A percentile compares a stretch with the other conserved stretches of the same genome.
Conservation (phyloP, 1,284 basidiomycete genomes). For the Malassezia arunalokei region DNA sequence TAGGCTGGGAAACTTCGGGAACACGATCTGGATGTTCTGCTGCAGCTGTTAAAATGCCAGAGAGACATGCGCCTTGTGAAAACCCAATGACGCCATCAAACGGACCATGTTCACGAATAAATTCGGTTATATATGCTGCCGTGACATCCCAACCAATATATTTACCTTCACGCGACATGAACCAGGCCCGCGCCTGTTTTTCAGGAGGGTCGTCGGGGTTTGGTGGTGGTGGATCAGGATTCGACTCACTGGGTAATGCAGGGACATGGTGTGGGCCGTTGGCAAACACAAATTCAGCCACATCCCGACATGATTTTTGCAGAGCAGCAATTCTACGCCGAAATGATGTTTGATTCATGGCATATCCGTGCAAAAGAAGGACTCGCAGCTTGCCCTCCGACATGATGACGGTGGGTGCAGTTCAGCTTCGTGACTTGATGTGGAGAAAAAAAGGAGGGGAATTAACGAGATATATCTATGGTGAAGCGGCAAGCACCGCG, state of each 20-base stretch:
- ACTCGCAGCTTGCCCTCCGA: slow-evolving; percentile 22
- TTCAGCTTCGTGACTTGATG: too few species aligned
- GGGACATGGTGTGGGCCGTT: slow-evolving; percentile 39
- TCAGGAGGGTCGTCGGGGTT: slow-evolving; percentile 35
- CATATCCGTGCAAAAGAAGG: slow-evolving; percentile 42
- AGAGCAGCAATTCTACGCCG: slow-evolving; percentile 30
- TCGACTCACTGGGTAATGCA: slow-evolving; percentile 7
- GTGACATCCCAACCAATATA: slow-evolving; percentile 33
- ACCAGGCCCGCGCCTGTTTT: slow-evolving; percentile 43
- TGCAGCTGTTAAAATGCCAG: slow-evolving; percentile 30
- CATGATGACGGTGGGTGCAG: too few species aligned
- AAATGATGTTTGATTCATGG: slow-evolving; percentile 36
- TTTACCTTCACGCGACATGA: slow-evolving; percentile 27
- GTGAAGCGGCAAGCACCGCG: too few species aligned
- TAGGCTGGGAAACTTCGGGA: slow-evolving; percentile 21
- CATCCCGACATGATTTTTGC: slow-evolving; percentile 35
- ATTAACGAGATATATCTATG: too few species aligned
- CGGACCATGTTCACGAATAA: slow-evolving; percentile 29
- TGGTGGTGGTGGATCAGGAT: slow-evolving; percentile 21
- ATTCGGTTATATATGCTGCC: slow-evolving; percentile 27
- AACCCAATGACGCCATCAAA: slow-evolving; percentile 43
- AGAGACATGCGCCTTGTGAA: slow-evolving; percentile 34
- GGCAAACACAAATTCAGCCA: slow-evolving; percentile 39
- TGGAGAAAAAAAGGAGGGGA: too few species aligned
- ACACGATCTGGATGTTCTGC: slow-evolving; percentile 32